Percentiles rank a stretch among this genome's conserved stretches.
These are phyloP conservation scores for Harrya chromipes DNA, from an alignment of 768 basidiomycete species.

Conservation along the genomic window DNA sequence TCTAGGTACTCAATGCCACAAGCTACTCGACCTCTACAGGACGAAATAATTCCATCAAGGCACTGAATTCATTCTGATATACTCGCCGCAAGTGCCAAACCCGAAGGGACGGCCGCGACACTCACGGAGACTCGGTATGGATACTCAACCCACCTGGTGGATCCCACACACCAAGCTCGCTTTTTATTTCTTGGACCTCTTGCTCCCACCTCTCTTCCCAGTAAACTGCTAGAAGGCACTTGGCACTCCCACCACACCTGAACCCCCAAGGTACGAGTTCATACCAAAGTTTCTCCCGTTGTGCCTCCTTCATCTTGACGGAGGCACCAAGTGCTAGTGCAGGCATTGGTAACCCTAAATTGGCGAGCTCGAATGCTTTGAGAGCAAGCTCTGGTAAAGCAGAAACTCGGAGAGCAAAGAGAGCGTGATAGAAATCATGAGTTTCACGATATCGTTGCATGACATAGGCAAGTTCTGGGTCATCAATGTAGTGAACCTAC, in stretches of 20 bases:
- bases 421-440: constrained; percentile 96
- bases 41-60: too few relatives aligned
- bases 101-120: neutral
- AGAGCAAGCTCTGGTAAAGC: constrained; percentile 91
- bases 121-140: neutral
- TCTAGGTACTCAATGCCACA: too few relatives aligned
- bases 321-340: constrained; percentile 65
- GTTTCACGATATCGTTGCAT: constrained; percentile 98
- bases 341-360: constrained; percentile 87
- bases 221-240: constrained; percentile 83
- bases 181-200: constrained; percentile 76
- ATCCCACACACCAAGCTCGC: constrained; percentile 81
- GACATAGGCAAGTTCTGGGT: constrained; percentile 95
- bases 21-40: too few relatives aligned
- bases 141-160: constrained; percentile 49
- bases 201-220: constrained; percentile 96
- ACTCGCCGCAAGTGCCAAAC: neutral
- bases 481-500: constrained; percentile 91
- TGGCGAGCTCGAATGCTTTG: constrained; percentile 92
- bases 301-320: constrained; percentile 31
- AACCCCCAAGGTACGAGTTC: constrained; percentile 95
- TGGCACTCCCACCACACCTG: constrained; percentile 70
- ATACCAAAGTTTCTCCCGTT: constrained; percentile 56
- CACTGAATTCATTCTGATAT: too few relatives aligned
- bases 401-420: constrained; percentile 84